phyloP scores from a whole-genome alignment of 768 basidiomycete genomes.

The Glaciozyma antarctica region DNA sequence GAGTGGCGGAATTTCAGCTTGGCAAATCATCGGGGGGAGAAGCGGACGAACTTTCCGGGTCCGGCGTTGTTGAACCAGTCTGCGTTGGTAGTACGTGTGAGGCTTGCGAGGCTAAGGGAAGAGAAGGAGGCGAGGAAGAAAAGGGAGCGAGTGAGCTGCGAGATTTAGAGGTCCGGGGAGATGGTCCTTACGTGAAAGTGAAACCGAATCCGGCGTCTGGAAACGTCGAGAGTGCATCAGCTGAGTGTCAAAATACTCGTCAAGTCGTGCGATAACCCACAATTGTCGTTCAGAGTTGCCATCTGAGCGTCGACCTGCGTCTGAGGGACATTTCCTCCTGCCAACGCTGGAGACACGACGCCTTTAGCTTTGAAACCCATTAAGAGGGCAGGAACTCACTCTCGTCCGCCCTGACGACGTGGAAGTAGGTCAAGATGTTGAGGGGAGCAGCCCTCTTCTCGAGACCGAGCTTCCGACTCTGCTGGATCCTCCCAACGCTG shows the following conservation, averaged over 20 bases:
- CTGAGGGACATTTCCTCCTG: too few species aligned
- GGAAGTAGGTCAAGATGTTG: background rate
- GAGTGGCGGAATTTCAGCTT: background rate
- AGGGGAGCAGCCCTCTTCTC: background rate
- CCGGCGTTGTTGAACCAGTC: background rate
- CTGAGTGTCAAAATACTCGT: accelerated
- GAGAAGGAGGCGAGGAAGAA: background rate
- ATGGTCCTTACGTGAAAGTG: background rate
- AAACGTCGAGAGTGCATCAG: too few species aligned
- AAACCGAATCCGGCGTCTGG: background rate
- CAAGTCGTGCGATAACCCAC: background rate
- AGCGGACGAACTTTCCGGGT: background rate
- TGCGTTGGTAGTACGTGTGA: background rate
- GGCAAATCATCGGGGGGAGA: background rate
- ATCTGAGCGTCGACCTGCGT: too few species aligned
- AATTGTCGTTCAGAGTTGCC: background rate
- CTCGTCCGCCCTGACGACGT: background rate
- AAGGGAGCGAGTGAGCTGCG: background rate
- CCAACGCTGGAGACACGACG: too few species aligned
- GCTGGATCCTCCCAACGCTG: too few species aligned
- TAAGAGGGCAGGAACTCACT: background rate
- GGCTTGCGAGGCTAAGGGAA: background rate
- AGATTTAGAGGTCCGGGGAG: background rate
- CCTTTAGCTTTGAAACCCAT: too few species aligned
- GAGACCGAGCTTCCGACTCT: too few species aligned